Evolutionary conservation across 176 grass and related monocot genomes (phyloP).

Genomic region (Coix lacrymajobi): DNA sequence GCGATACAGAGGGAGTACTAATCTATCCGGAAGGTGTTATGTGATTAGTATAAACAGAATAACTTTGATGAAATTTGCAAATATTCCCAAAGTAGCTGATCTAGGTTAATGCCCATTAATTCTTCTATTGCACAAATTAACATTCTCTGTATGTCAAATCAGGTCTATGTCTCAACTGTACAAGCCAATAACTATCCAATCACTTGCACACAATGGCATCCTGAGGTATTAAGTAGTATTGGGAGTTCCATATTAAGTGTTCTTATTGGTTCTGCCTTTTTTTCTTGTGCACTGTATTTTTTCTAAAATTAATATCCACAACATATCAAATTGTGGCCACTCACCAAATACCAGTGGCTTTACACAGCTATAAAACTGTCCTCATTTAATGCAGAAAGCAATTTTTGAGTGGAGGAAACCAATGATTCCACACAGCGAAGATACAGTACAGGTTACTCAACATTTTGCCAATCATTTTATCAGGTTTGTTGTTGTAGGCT

Average conservation of each 20-base stretch:
- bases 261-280: background rate
- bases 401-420: constrained; percentile 73
- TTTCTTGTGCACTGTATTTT: background rate
- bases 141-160: constrained; percentile 22
- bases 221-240: constrained; percentile 56
- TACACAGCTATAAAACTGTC: background rate
- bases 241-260: too few relatives aligned
- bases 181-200: constrained; percentile 86
- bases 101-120: background rate
- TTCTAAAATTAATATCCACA: background rate
- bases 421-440: constrained; percentile 81
- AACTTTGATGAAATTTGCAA: background rate
- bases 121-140: constrained; percentile 10
- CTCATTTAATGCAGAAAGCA: constrained; percentile 70
- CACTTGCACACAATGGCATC: constrained; percentile 90
- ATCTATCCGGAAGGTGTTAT: background rate
- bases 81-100: background rate
- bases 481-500: constrained; percentile 43
- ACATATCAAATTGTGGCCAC: background rate
- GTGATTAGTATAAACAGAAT: background rate
- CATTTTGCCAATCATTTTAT: constrained; percentile 86
- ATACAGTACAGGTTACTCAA: constrained; percentile 73
- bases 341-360: background rate
- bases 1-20: too few relatives aligned
- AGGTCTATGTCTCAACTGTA: constrained; percentile 85